Evolutionary conservation across 352 stramenopile species (phyloP).

Genomic region (Pythium scleroteichum): DNA sequence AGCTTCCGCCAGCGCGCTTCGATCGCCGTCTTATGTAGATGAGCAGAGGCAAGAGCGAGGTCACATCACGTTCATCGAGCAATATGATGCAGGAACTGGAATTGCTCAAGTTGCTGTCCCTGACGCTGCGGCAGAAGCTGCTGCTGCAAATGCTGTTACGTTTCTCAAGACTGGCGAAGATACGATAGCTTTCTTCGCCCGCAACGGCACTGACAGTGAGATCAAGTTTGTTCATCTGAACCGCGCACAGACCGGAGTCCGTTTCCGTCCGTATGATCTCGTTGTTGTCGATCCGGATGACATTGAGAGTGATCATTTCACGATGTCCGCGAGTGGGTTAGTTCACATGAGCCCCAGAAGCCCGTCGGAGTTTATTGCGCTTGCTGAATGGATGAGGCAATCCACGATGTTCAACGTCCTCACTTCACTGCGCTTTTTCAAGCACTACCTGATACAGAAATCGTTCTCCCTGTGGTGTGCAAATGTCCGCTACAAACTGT

Average conservation of each 20-base stretch:
- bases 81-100: constrained; percentile 50
- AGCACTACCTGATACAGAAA: constrained; percentile 93
- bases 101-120: constrained; percentile 35
- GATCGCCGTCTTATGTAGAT: constrained; percentile 21
- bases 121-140: constrained; percentile 51
- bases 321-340: constrained; percentile 87
- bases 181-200: constrained; percentile 93
- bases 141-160: constrained; percentile 44
- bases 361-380: constrained; percentile 91
- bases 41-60: constrained; percentile 14
- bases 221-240: constrained; percentile 96
- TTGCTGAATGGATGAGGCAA: constrained; percentile 94
- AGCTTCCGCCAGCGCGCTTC: constrained; percentile 7
- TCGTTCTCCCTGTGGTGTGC: constrained; percentile 85
- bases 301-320: constrained; percentile 87
- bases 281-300: constrained; percentile 84
- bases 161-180: constrained; percentile 88
- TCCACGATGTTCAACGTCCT: constrained; percentile 95
- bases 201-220: constrained; percentile 87
- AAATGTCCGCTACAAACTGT: constrained; percentile 92
- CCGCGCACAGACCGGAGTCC: constrained; percentile 55
- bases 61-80: constrained; percentile 45
- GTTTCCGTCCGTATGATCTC: constrained; percentile 93
- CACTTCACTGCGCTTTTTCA: constrained; percentile 93
- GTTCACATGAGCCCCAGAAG: constrained; percentile 71